Percentiles rank a stretch among this genome's conserved stretches.
Evolutionary conservation across 1,284 basidiomycete genomes (phyloP).

Genomic region (Papiliotrema nemorosa): DNA sequence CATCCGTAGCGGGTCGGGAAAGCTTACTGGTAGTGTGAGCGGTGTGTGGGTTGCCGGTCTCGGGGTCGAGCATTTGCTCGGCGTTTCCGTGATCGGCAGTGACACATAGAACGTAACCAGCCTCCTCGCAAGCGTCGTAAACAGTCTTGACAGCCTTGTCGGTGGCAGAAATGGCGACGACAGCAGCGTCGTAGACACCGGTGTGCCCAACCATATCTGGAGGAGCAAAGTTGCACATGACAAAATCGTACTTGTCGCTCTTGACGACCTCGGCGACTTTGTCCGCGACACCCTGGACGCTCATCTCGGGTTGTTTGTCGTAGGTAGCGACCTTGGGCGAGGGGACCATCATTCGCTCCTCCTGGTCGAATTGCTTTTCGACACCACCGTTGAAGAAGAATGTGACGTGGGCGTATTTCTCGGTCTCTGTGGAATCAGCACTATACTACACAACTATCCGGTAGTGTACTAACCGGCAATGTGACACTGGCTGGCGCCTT

Average conservation of each 20-base stretch:
- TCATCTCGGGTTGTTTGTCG: slow-evolving; percentile 82
- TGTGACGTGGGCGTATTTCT: slow-evolving; percentile 92
- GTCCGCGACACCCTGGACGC: slow-evolving; percentile 75
- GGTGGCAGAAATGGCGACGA: slow-evolving; percentile 74
- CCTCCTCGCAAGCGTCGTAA: slow-evolving; percentile 75
- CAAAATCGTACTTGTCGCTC: slow-evolving; percentile 67
- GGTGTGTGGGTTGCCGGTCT: slow-evolving; percentile 73
- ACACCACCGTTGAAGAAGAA: slow-evolving; percentile 96
- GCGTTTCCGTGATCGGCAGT: slow-evolving; percentile 90
- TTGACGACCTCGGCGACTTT: slow-evolving; percentile 81
- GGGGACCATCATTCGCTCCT: slow-evolving; percentile 79
- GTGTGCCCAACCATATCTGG: slow-evolving; percentile 95
- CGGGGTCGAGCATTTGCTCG: slow-evolving; percentile 75
- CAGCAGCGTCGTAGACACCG: slow-evolving; percentile 80
- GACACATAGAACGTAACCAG: slow-evolving; percentile 77
- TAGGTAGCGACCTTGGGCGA: slow-evolving; percentile 88
- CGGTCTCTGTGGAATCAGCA: slow-evolving; percentile 61
- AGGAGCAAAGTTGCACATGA: slow-evolving; percentile 95
- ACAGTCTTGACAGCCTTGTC: slow-evolving; percentile 81
- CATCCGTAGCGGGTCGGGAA: not conserved
- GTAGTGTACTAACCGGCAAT: slow-evolving; percentile 61
- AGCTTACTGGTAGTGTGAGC: slow-evolving; percentile 49
- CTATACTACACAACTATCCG: not conserved
- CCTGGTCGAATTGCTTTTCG: slow-evolving; percentile 80
- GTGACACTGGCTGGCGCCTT: slow-evolving; percentile 77